phyloP scores from a whole-genome alignment of 208 protist genomes.

The Porcisia deanei region DNA sequence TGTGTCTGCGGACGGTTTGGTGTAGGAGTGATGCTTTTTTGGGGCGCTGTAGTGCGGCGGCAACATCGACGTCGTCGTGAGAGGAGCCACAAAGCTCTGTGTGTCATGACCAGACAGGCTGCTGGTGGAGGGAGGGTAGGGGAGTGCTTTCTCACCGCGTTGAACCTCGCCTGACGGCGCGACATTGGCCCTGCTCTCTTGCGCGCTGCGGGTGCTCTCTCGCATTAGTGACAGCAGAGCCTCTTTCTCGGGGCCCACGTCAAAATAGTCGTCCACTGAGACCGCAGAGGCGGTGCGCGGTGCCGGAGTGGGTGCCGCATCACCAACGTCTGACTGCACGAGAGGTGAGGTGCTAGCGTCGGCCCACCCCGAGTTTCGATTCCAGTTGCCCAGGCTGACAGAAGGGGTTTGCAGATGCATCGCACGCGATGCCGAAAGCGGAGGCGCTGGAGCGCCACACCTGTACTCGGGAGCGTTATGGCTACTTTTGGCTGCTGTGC shows the following conservation, averaged over 20 bases:
- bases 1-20: background rate
- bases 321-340: background rate
- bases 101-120: background rate
- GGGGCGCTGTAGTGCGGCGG: background rate
- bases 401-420: background rate
- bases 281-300: background rate
- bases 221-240: slow-evolving; percentile 35
- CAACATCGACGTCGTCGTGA: background rate
- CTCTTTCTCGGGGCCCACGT: slow-evolving; percentile 48
- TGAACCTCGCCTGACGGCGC: background rate
- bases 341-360: background rate
- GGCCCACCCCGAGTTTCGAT: slow-evolving; percentile 20
- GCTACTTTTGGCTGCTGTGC: background rate
- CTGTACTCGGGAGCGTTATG: background rate
- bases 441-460: background rate
- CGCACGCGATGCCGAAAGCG: slow-evolving; percentile 8
- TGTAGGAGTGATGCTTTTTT: background rate
- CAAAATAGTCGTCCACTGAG: slow-evolving; percentile 31
- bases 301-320: background rate
- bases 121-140: background rate
- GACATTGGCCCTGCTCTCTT: background rate
- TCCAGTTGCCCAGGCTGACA: slow-evolving; percentile 8
- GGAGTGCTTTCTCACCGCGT: background rate
- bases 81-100: background rate
- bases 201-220: slow-evolving; percentile 8